Evolutionary conservation across 1,284 basidiomycete species (phyloP).

Genomic region (Cutaneotrichosporon daszewskae): DNA sequence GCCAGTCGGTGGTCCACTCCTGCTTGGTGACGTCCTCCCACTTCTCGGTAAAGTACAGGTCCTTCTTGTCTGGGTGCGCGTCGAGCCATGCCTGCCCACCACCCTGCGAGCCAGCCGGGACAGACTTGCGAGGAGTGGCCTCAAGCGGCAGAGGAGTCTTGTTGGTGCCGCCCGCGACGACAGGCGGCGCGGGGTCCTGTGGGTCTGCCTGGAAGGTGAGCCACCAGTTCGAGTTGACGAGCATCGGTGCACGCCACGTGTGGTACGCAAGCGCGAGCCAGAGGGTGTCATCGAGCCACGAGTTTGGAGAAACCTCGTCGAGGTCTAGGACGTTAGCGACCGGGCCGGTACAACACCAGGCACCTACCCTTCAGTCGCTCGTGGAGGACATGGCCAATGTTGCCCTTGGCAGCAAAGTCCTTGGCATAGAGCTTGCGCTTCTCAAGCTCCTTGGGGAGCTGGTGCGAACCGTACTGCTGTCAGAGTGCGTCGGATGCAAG

Average conservation of each 20-base stretch:
- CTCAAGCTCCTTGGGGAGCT: conserved; percentile 57
- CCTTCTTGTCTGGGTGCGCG: conserved; percentile 36
- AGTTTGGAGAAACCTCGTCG: conserved; percentile 76
- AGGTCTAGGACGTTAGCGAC: conserved; percentile 56
- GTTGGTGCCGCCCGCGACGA: conserved; percentile 17
- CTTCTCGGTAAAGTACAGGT: conserved; percentile 32
- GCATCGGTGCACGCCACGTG: conserved; percentile 78
- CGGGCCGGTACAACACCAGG: background rate
- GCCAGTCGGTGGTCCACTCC: conserved; percentile 68
- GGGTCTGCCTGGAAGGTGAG: conserved; percentile 63
- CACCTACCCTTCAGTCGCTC: conserved; percentile 68
- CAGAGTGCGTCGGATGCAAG: conserved; percentile 13
- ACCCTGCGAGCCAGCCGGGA: conserved; percentile 24
- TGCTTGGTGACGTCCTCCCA: conserved; percentile 37
- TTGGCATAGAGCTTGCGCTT: conserved; percentile 61
- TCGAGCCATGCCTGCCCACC: conserved; percentile 52
- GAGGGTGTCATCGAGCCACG: conserved; percentile 94
- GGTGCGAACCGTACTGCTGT: conserved; percentile 52
- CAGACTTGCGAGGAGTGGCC: conserved; percentile 21
- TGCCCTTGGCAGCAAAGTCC: conserved; percentile 60
- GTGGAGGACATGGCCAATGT: conserved; percentile 68
- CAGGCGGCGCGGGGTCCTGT: conserved; percentile 44
- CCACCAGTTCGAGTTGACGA: conserved; percentile 98
- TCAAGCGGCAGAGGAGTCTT: conserved; percentile 17
- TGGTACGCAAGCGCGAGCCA: conserved; percentile 89